phyloP scores from a whole-genome alignment of 2,329 filamentous ascomycete species.

The Verticillium nubilum region DNA sequence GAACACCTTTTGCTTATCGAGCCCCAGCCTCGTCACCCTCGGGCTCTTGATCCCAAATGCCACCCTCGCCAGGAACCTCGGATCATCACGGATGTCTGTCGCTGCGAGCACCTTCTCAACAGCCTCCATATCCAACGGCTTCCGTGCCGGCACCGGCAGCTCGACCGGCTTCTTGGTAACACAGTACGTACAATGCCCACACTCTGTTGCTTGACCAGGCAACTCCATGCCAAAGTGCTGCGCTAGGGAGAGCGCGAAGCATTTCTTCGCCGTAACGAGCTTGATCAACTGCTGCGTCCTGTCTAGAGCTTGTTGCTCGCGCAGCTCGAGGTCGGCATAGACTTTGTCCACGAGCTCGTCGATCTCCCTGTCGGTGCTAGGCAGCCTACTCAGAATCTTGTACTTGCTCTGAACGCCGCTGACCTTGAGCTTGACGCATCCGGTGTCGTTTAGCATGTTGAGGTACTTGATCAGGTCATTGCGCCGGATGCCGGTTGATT shows the following conservation, averaged over 20 bases:
- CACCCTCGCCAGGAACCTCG: slow-evolving; percentile 51
- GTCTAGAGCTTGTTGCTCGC: slow-evolving; percentile 47
- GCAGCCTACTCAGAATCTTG: slow-evolving; percentile 41
- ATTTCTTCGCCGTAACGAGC: slow-evolving; percentile 46
- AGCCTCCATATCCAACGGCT: slow-evolving; percentile 28
- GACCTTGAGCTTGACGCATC: slow-evolving; percentile 43
- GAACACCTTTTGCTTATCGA: slow-evolving; percentile 40
- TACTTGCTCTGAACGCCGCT: slow-evolving; percentile 50
- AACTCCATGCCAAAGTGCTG: slow-evolving; percentile 52
- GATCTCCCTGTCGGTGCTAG: slow-evolving; percentile 33
- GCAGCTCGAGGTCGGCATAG: slow-evolving; percentile 41
- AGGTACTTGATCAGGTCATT: slow-evolving; percentile 47
- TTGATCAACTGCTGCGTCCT: slow-evolving; percentile 44
- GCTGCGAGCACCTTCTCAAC: slow-evolving; percentile 38
- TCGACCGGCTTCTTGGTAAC: slow-evolving; percentile 28
- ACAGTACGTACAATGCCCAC: slow-evolving; percentile 51
- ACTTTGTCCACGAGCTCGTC: slow-evolving; percentile 39
- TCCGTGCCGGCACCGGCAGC: slow-evolving; percentile 30
- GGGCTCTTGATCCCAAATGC: slow-evolving; percentile 60
- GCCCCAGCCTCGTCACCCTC: slow-evolving; percentile 39
- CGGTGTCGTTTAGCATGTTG: slow-evolving; percentile 44
- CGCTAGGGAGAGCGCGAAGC: slow-evolving; percentile 47
- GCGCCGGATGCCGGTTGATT: slow-evolving; percentile 27
- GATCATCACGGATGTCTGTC: slow-evolving; percentile 44
- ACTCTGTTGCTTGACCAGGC: slow-evolving; percentile 34